Evolutionary conservation across 2,329 filamentous ascomycete species (phyloP), one percentile per base, ranked within the genome.

Genomic region (Claviceps sp.): DNA sequence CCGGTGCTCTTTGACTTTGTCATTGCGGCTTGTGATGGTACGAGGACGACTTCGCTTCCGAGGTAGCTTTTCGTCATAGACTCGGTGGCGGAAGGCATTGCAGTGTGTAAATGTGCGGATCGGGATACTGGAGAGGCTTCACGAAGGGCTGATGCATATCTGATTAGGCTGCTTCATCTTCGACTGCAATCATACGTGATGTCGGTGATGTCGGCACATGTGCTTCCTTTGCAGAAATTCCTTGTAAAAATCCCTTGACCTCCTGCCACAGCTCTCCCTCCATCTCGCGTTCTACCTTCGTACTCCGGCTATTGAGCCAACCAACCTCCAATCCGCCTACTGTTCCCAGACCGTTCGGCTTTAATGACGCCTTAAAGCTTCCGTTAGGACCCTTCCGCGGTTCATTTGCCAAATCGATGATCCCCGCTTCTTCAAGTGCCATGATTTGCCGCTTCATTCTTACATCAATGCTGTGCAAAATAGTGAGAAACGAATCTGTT

Each of bases 231-330:
- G 63, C 44, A 73, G 55, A 24, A 71, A 63, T 9, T 60, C 61
- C 52, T 64, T 71, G 64, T 45, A 73, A 55, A 26, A 71, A 63
- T 11, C 59, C 61, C 52, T 64, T 66, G 14, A 67, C 67, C 51
- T 66, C 68, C 5, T 55, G 75, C 81, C 91, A 85, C 45, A 95
- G 70, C 68, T 96, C 88, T 2, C 79, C 79, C 63, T 94, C 89
- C 75, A 91, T 93, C 56, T 88, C 85, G 60, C 83, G 79, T 52
- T 87, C 87, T 22, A 94, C 86, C 56, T 84, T 84, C 56, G 87
- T 85, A 55, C 87, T 88, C 53, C 88, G 78, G 61, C 87, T 90
- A 64, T 96, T 97, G 60, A 97, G 69, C 80, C 87, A 91, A 36
- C 90, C 90, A 14, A 94, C 84, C 63, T 96, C 90, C 50, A 96